These are phyloP conservation scores for Penicillium coffeae DNA, from an alignment of 495 filamentous ascomycete genomes.

Conservation along the genomic window DNA sequence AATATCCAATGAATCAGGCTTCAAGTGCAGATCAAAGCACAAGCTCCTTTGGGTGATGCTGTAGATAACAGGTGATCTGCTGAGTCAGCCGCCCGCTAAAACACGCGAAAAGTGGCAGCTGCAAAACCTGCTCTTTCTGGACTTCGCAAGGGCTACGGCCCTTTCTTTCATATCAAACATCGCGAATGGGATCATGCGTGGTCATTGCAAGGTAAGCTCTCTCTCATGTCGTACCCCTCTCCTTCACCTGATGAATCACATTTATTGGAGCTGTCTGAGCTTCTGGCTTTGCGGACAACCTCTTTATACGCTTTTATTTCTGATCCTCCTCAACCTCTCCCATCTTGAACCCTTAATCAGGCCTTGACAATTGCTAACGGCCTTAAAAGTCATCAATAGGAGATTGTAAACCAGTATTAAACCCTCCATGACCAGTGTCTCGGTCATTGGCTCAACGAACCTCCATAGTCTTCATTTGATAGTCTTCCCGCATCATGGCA, in stretches of 20 bases:
- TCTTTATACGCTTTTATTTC: constrained; percentile 47
- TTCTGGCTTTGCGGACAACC: constrained; percentile 49
- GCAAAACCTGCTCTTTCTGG: constrained; percentile 16
- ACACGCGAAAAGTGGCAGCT: constrained; percentile 10
- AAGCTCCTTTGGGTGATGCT: not conserved
- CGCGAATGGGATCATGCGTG: constrained; percentile 27
- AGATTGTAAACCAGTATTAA: constrained; percentile 38
- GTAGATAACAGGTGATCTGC: not conserved
- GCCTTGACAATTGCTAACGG: constrained; percentile 21
- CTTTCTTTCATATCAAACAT: constrained; percentile 9
- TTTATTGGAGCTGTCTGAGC: constrained; percentile 99
- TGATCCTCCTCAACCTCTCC: constrained; percentile 15
- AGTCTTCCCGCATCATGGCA: constrained; percentile 40
- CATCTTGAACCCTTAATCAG: constrained; percentile 1
- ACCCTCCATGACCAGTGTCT: constrained; percentile 33
- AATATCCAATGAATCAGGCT: too few species aligned
- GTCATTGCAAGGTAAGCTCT: constrained; percentile 35
- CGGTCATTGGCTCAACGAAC: not conserved
- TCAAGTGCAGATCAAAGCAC: not conserved
- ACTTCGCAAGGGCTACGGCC: constrained; percentile 38
- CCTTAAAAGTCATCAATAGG: constrained; percentile 28
- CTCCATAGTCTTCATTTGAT: constrained; percentile 2
- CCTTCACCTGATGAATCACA: constrained; percentile 54
- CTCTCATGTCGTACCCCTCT: not conserved
- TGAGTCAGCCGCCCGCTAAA: constrained; percentile 30